A percentile compares a stretch with the other conserved stretches of the same genome.
Evolutionary conservation across 2,329 filamentous ascomycete species (phyloP).

Genomic region (Aspergillus sp.): DNA sequence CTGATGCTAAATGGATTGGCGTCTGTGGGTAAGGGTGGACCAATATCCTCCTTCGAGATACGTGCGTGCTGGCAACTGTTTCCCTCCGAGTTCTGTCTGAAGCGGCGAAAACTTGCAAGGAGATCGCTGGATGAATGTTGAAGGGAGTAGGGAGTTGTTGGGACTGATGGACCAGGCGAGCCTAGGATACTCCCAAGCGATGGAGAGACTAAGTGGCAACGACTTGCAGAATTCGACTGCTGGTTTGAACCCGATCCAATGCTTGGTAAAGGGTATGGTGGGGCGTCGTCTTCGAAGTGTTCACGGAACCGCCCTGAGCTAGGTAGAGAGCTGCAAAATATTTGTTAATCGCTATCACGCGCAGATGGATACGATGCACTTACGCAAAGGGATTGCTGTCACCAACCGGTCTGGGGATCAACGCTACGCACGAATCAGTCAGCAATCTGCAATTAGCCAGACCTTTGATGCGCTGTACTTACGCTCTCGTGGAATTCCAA

Average conservation of each 20-base stretch:
- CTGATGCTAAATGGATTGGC: background rate
- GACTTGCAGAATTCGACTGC: background rate
- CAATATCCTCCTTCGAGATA: background rate
- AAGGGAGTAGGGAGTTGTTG: background rate
- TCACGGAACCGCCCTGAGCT: background rate
- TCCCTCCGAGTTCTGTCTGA: background rate
- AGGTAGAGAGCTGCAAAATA: background rate
- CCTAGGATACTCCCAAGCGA: background rate
- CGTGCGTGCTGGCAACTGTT: background rate
- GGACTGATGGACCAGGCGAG: background rate
- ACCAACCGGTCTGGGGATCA: background rate
- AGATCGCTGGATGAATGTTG: background rate
- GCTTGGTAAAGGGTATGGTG: background rate
- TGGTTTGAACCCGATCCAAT: background rate
- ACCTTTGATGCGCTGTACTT: background rate
- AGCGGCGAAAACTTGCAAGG: background rate
- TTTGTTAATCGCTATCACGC: too few species aligned
- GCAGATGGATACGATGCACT: background rate
- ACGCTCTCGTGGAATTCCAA: background rate
- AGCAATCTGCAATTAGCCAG: background rate
- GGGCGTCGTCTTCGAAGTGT: background rate
- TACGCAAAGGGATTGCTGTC: background rate
- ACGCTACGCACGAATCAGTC: background rate
- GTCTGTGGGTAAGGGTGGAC: background rate
- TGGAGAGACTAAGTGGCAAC: background rate